Conservation (phyloP, 768 basidiomycete species). For the Holtermannia corniformis region DNA sequence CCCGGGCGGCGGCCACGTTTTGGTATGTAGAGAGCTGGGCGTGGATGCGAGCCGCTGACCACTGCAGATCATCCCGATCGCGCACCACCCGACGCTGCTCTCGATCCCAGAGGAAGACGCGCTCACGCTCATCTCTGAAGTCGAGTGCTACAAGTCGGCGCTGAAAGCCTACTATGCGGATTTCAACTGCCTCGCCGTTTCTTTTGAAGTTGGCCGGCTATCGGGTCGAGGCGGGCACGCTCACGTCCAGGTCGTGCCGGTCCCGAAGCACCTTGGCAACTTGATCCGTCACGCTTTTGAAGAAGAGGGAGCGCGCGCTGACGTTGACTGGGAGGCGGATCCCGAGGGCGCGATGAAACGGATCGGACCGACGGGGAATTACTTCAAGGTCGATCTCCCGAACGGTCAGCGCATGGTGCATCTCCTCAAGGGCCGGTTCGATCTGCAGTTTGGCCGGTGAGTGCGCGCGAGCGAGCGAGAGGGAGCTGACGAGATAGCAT, state of each 20-base stretch:
- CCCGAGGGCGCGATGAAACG: slow-evolving; percentile 53
- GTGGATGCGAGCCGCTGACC: not conserved
- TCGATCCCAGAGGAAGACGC: slow-evolving; percentile 72
- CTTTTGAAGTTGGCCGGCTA: slow-evolving; percentile 79
- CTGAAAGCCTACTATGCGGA: slow-evolving; percentile 63
- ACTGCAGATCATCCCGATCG: slow-evolving; percentile 48
- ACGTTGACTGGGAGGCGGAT: slow-evolving; percentile 67
- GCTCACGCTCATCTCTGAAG: slow-evolving; percentile 66
- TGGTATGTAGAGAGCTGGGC: slow-evolving; percentile 53
- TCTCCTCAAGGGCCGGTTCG: slow-evolving; percentile 69
- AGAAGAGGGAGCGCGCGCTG: slow-evolving; percentile 56
- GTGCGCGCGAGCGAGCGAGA: slow-evolving; percentile 22
- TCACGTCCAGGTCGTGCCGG: slow-evolving; percentile 63
- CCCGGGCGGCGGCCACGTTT: slow-evolving; percentile 91
- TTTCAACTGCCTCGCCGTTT: slow-evolving; percentile 58
- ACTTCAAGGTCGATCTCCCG: slow-evolving; percentile 86
- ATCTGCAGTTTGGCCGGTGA: slow-evolving; percentile 88
- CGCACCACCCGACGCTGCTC: slow-evolving; percentile 79
- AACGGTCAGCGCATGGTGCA: slow-evolving; percentile 78
- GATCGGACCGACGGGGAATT: slow-evolving; percentile 51
- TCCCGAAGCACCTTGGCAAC: slow-evolving; percentile 47
- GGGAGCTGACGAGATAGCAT: slow-evolving; percentile 48
- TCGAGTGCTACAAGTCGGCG: slow-evolving; percentile 69
- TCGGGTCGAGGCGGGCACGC: slow-evolving; percentile 85
- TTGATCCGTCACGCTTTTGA: slow-evolving; percentile 63